phyloP scores from a whole-genome alignment of 257 asterid genomes.

The Solanum lycopersicoides region DNA sequence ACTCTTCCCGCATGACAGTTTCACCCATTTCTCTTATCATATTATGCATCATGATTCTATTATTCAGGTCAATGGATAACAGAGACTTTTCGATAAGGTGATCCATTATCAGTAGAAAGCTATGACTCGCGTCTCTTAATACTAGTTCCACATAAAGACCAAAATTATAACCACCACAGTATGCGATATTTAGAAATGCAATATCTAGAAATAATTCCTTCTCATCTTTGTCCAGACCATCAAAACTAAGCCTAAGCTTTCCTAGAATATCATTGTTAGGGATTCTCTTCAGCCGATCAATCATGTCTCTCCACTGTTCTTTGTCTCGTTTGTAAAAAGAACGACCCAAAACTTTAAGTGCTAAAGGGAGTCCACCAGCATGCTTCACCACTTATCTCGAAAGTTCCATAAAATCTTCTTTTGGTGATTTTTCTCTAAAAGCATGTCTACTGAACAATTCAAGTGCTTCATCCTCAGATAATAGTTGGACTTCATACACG shows the following conservation, averaged over 20 bases:
- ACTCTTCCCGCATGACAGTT: neutral
- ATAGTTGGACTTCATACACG: neutral
- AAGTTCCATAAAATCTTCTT: neutral
- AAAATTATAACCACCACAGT: accelerated
- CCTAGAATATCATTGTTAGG: neutral
- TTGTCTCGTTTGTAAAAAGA: neutral
- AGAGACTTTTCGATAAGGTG: neutral
- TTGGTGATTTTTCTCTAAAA: neutral
- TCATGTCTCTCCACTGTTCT: neutral
- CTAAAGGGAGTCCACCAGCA: neutral
- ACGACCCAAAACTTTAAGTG: constrained; percentile 6
- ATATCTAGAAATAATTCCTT: neutral
- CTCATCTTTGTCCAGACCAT: neutral
- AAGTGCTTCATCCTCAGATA: neutral
- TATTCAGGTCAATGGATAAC: accelerated
- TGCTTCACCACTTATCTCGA: neutral
- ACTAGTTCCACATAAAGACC: accelerated
- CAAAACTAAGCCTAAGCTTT: neutral
- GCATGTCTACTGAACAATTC: neutral
- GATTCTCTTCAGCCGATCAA: neutral
- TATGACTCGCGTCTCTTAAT: accelerated
- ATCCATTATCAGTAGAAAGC: neutral
- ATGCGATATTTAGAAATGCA: too few relatives aligned
- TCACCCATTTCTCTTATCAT: neutral
- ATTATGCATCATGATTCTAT: neutral